A percentile compares a stretch with the other conserved stretches of the same genome.
These are phyloP conservation scores for Syzygium aqueum DNA, from an alignment of 345 rosid species.

Conservation along the genomic window DNA sequence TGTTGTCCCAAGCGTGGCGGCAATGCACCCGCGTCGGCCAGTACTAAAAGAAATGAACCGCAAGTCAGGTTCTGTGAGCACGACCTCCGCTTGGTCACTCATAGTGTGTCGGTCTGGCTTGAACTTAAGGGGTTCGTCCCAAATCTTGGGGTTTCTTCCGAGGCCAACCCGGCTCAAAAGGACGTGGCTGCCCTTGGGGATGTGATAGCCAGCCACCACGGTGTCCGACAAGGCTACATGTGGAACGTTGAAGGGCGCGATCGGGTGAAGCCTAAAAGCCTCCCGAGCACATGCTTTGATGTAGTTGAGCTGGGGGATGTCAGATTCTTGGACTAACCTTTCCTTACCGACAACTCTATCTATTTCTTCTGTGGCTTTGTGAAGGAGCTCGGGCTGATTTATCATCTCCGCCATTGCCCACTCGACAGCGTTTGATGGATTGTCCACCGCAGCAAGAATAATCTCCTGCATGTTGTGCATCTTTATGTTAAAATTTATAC, in stretches of 20 bases:
- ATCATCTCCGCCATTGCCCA: slow-evolving; percentile 26
- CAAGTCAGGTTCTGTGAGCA: slow-evolving; percentile 2
- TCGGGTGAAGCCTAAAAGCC: slow-evolving; percentile 16
- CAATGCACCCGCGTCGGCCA: not conserved
- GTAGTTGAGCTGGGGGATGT: slow-evolving; percentile 11
- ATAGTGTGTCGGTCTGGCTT: slow-evolving; percentile 19
- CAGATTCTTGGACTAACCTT: slow-evolving; percentile 21
- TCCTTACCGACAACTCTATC: slow-evolving; percentile 14
- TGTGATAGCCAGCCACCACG: slow-evolving; percentile 13
- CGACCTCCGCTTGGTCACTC: not conserved
- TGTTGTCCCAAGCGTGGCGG: not conserved
- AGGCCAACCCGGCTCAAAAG: slow-evolving; percentile 17
- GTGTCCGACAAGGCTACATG: slow-evolving; percentile 14
- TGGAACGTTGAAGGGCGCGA: slow-evolving; percentile 9
- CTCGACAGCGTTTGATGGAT: slow-evolving; percentile 27
- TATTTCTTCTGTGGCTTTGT: slow-evolving; percentile 10
- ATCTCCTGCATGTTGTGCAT: slow-evolving; percentile 12
- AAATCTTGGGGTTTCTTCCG: slow-evolving; percentile 18
- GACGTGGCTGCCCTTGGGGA: slow-evolving; percentile 24
- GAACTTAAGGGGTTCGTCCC: slow-evolving; percentile 17
- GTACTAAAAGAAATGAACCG: slow-evolving; percentile 3
- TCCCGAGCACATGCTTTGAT: slow-evolving; percentile 8
- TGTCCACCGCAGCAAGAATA: slow-evolving; percentile 25
- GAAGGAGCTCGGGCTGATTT: slow-evolving; percentile 12
- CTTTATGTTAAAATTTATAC: not conserved